Percentiles rank a stretch among this genome's conserved stretches.
Conservation (phyloP, 2,329 filamentous ascomycete species). For the Pseudomassariella vexata region DNA sequence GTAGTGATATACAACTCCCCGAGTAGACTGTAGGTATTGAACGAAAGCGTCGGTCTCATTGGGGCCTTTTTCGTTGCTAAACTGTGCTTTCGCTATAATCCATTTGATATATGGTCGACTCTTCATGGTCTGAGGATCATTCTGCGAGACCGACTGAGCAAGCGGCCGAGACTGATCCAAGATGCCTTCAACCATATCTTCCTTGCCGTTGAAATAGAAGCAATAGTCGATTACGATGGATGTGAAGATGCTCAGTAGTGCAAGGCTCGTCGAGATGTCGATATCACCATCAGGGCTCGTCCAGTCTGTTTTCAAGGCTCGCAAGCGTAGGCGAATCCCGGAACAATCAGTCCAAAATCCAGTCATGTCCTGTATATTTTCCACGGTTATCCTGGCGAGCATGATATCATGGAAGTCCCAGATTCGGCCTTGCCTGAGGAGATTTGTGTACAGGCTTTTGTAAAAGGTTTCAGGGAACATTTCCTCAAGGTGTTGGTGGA, state of each 20-base stretch:
- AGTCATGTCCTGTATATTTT: slow-evolving; percentile 6
- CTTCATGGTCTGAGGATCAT: slow-evolving; percentile 12
- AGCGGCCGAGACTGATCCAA: slow-evolving; percentile 10
- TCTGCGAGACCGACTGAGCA: slow-evolving; percentile 12
- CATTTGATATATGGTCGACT: slow-evolving; percentile 13
- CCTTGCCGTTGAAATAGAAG: slow-evolving; percentile 3
- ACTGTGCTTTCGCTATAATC: slow-evolving; percentile 13
- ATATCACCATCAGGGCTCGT: slow-evolving; percentile 6
- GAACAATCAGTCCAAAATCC: slow-evolving; percentile 6
- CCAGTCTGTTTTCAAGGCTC: slow-evolving; percentile 13
- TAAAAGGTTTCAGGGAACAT: slow-evolving; percentile 4
- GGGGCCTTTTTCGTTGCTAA: slow-evolving; percentile 7
- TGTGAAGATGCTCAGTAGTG: slow-evolving; percentile 13
- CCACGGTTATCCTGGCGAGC: slow-evolving; percentile 5
- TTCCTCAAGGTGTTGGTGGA: slow-evolving; percentile 5
- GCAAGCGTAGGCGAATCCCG: slow-evolving; percentile 6
- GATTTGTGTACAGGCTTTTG: slow-evolving; percentile 8
- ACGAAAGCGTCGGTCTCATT: slow-evolving; percentile 6
- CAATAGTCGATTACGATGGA: slow-evolving; percentile 8
- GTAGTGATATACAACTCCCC: slow-evolving; percentile 7
- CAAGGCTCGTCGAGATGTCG: slow-evolving; percentile 14
- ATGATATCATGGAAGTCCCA: slow-evolving; percentile 18
- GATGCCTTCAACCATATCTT: slow-evolving; percentile 8
- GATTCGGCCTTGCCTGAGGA: slow-evolving; percentile 16
- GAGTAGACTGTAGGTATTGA: slow-evolving; percentile 7